These are phyloP conservation scores for Clathrospora elynae DNA, from an alignment of 2,329 filamentous ascomycete genomes.

Conservation along the genomic window DNA sequence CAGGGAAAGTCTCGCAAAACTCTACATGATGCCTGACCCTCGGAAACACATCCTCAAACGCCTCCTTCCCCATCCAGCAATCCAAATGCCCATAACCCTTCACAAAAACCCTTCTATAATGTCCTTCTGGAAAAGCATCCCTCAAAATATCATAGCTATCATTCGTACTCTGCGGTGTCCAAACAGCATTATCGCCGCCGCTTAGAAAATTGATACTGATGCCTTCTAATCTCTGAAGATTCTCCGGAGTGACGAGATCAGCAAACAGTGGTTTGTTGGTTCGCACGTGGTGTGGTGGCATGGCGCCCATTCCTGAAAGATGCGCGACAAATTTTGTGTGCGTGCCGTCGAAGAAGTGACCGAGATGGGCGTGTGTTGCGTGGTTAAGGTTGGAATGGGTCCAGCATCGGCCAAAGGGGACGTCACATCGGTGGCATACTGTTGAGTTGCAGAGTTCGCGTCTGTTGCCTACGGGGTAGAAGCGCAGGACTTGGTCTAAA, in stretches of 20 bases:
- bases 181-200: slow-evolving; percentile 56
- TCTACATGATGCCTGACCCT: slow-evolving; percentile 46
- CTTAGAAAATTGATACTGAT: slow-evolving; percentile 21
- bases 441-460: slow-evolving; percentile 66
- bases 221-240: slow-evolving; percentile 13
- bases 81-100: slow-evolving; percentile 66
- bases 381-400: slow-evolving; percentile 69
- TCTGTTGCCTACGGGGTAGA: slow-evolving; percentile 59
- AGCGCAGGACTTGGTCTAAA: slow-evolving; percentile 57
- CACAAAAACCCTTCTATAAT: slow-evolving; percentile 60
- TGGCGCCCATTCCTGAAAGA: slow-evolving; percentile 61
- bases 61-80: slow-evolving; percentile 65
- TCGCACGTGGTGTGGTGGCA: slow-evolving; percentile 10
- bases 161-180: slow-evolving; percentile 60
- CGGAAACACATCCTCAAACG: slow-evolving; percentile 64
- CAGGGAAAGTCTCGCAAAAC: too few species aligned
- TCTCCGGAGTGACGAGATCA: slow-evolving; percentile 11
- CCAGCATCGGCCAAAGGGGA: slow-evolving; percentile 67
- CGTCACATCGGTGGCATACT: slow-evolving; percentile 63
- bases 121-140: slow-evolving; percentile 55
- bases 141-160: slow-evolving; percentile 60
- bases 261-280: slow-evolving; percentile 9
- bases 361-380: slow-evolving; percentile 58
- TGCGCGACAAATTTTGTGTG: slow-evolving; percentile 63
- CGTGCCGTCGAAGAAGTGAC: slow-evolving; percentile 65